Evolutionary conservation across 1,284 basidiomycete species (phyloP), one percentile per base, ranked within the genome.

Genomic region (Ustanciosporium gigantosporum): DNA sequence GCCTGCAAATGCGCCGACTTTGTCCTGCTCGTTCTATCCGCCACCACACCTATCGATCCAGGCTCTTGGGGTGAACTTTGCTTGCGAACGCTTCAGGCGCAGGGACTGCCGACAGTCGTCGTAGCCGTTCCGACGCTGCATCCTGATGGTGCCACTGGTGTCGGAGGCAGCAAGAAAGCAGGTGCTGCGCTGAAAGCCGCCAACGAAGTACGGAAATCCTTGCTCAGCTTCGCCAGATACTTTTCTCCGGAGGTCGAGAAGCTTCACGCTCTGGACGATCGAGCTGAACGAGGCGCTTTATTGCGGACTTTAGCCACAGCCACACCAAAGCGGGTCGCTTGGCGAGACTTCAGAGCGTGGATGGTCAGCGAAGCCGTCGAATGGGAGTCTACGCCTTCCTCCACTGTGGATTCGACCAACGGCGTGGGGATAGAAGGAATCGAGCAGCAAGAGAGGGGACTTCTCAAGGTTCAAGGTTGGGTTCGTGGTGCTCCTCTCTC

Each of bases 1-100:
- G 88, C 88, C 0, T 88, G 87, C 72, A 87, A 91, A 74, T 88
- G 86, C 2, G 89, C 91, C 11, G 94, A 98, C 80, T 96, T 95
- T 73, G 87, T 93, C 32, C 82, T 97, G 13, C 85, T 95, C 58
- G 82, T 88, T 4, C 82, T 96, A 23, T 95, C 91, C 2, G 84
- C 89, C 25, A 82, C 83, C 13, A 82, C 87, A 14, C 91, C 96
- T 77, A 92, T 96, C 3, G 84, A 89, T 51, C 68, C 70, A 0
- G 75, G 74, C 13, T 77, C 82, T 4, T 89, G 89, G 84, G 92
- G 92, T 23, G 95, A 98, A 72, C 88, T 87, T 0, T 85, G 93
- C 13, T 83, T 98, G n/a, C 86, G 94, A 25, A 87, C 86, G 21
- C 82, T 98, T 13, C 79, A 79, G 25, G 75, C 76, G 3, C 74